Percentiles rank a stretch among this genome's conserved stretches.
These are phyloP conservation scores for Ogataea parapolymorpha DNA, from an alignment of 805 yeast genomes.

Conservation along the genomic window DNA sequence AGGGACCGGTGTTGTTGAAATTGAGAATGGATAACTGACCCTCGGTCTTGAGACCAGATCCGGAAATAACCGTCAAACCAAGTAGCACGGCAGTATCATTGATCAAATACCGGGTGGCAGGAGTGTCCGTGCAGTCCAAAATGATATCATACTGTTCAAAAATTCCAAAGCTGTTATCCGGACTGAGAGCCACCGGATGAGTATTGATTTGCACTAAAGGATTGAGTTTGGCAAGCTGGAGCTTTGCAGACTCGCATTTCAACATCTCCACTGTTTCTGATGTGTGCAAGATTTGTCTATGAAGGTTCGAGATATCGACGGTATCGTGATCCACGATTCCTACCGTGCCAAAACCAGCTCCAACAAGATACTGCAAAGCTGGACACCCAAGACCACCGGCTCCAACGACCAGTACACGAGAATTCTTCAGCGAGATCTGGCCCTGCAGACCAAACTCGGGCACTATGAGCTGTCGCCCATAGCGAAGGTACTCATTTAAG, in stretches of 20 bases:
- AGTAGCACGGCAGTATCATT: conserved; percentile 76
- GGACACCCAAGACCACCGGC: conserved; percentile 98
- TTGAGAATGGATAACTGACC: conserved; percentile 85
- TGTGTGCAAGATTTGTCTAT: conserved; percentile 82
- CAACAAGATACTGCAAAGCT: conserved; percentile 76
- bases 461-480: conserved; percentile 95
- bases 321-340: conserved; percentile 86
- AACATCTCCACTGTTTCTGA: conserved; percentile 60
- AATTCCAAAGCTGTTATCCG: conserved; percentile 60
- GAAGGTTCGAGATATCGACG: conserved; percentile 83
- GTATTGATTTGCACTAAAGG: conserved; percentile 60
- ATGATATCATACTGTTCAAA: conserved; percentile 68
- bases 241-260: conserved; percentile 79
- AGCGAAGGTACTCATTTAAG: conserved; percentile 72
- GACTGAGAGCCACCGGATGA: conserved; percentile 48
- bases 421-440: conserved; percentile 55
- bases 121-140: conserved; percentile 93
- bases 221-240: conserved; percentile 52
- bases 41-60: conserved; percentile 86
- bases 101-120: conserved; percentile 78
- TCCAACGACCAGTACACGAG: conserved; percentile 77
- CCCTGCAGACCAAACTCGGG: conserved; percentile 63
- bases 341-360: conserved; percentile 81
- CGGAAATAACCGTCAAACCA: conserved; percentile 77
- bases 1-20: conserved; percentile 69